Percentiles rank a stretch among this genome's conserved stretches.
These are phyloP conservation scores for Fusarium poae DNA, from an alignment of 2,329 filamentous ascomycete species.

Conservation along the genomic window DNA sequence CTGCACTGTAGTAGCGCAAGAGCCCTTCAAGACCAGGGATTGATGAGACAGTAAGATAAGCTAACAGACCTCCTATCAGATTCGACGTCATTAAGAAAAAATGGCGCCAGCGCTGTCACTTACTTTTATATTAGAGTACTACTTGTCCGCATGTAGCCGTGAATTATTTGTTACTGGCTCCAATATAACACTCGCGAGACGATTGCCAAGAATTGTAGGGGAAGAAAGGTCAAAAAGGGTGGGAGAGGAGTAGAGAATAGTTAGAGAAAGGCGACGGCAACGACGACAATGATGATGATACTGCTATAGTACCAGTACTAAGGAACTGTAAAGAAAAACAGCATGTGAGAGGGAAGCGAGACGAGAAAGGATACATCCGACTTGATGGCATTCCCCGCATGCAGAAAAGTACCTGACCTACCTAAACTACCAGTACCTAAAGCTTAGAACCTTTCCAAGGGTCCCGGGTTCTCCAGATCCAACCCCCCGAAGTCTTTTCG, in stretches of 20 bases:
- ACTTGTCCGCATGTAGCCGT: conserved; percentile 6
- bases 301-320: not conserved
- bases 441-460: conserved; percentile 11
- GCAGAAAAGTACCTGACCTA: conserved; percentile 44
- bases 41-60: conserved; percentile 63
- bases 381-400: conserved; percentile 27
- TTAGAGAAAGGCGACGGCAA: conserved; percentile 1
- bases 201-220: conserved; percentile 5
- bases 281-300: conserved; percentile 9
- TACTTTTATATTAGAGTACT: conserved; percentile 15
- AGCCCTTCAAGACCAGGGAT: not conserved
- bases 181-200: not conserved
- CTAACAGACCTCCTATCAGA: conserved; percentile 66
- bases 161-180: conserved; percentile 15
- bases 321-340: conserved; percentile 32
- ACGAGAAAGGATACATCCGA: conserved; percentile 35
- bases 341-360: conserved; percentile 41
- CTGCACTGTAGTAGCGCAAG: not conserved
- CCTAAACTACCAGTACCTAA: not conserved
- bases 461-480: conserved; percentile 37
- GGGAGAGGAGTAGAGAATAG: conserved; percentile 23
- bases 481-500: conserved; percentile 34
- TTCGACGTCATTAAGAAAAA: conserved; percentile 61
- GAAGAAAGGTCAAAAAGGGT: conserved; percentile 20
- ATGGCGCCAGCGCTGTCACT: conserved; percentile 34